Evolutionary conservation across 2,329 filamentous ascomycete species (phyloP).

Genomic region (Ilyonectria destructans): DNA sequence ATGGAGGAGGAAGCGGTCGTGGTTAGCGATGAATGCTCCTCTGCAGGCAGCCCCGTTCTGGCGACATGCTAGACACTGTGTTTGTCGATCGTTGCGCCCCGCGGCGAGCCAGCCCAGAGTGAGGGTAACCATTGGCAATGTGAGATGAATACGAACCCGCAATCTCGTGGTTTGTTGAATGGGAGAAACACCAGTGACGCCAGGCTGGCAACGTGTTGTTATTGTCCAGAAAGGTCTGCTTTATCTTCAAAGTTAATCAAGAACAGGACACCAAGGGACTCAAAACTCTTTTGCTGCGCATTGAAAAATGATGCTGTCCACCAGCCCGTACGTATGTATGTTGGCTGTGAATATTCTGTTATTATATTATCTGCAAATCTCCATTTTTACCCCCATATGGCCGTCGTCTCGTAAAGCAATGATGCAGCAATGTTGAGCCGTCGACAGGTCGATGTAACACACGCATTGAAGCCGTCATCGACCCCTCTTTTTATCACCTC

Average conservation of each 20-base stretch:
- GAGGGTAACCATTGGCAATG: not conserved
- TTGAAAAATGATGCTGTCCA: not conserved
- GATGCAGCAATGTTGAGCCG: constrained; percentile 5
- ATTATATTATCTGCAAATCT: constrained; percentile 22
- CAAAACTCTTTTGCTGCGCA: not conserved
- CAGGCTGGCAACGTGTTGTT: not conserved
- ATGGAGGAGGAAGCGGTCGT: constrained; percentile 1
- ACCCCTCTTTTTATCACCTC: constrained; percentile 34
- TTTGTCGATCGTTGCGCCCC: not conserved
- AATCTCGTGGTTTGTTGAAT: not conserved
- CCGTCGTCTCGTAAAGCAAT: constrained; percentile 22
- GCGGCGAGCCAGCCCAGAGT: not conserved
- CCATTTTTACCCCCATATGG: constrained; percentile 1
- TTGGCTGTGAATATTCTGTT: constrained; percentile 4
- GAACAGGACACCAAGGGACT: not conserved
- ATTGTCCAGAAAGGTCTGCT: not conserved
- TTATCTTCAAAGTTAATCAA: not conserved
- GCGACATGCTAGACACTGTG: constrained; percentile 2
- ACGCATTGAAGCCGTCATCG: not conserved
- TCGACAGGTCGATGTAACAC: not conserved
- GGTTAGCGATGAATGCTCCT: not conserved
- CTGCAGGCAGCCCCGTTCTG: not conserved
- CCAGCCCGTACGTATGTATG: not conserved
- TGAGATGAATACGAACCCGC: no score
- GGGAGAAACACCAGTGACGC: not conserved